Base-by-base conservation (phyloP, 441 rosid species). In the Arabidopsis lyrata region DNA sequence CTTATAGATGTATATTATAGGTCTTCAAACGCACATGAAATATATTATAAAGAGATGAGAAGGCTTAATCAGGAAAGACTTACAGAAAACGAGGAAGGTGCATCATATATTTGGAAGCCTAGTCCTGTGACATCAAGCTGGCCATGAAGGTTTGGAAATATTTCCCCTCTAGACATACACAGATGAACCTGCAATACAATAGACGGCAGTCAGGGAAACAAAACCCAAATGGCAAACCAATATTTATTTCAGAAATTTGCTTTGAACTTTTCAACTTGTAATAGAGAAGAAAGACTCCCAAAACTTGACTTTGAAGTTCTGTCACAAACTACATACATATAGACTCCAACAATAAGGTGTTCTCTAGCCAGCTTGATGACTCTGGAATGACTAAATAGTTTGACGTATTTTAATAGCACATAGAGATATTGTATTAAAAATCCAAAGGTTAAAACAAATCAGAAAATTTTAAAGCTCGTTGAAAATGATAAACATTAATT, bases 91-190 rank as follows among this genome's bases (percentile, higher is more conserved):
- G 76, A 73, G 24, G 98, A 91, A 80, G 99, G 99, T 75, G 99
- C 89, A 81, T 90, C 99, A 79, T 79, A 77, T 83, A 91, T 88
- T 80, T 91, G 96, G 77, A 95, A 93, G 68, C 90, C 88, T 82
- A 91, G 78, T 72, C 90, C 98, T 68, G 90, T 87, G 74, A 93
- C 95, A 57, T 95, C 96, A 78, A 95, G 91, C 75, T 93, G 98
- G 74, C 99, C 99, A 80, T 93, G 96, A 73, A 95, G 84, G 79
- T 89, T 95, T 34, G 99, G 99, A 84, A 93, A 95, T 55, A 92
- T 83, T 79, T 95, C 97, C 67, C 95, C 98, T 66, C 89, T 86
- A 67, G 97, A 93, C 99, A 95, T 90, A 89, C 99, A 95, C 78
- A 95, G 56, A 72, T 95, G 99, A 68, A 95, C 89, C 99, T 95